These are phyloP conservation scores for Bipolaris zeicola DNA, from an alignment of 2,329 filamentous ascomycete genomes.

Conservation along the genomic window DNA sequence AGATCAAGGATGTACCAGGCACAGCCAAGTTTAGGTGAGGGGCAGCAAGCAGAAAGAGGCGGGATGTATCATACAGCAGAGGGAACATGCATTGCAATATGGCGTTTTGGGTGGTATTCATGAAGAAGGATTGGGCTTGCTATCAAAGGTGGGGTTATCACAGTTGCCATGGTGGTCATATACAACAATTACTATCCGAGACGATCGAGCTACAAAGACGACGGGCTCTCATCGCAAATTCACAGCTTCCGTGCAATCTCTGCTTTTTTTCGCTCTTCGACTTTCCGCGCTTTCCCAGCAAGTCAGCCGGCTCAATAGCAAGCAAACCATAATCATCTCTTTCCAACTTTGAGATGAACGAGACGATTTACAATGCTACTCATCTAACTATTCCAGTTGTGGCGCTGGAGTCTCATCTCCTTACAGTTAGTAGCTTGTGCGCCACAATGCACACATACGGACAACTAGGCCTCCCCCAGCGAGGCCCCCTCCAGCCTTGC, in stretches of 20 bases:
- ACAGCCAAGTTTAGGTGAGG: constrained; percentile 54
- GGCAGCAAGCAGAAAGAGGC: neutral
- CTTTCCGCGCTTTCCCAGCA: neutral
- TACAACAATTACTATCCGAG: neutral
- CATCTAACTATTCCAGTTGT: neutral
- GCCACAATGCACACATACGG: neutral
- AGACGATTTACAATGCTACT: no score
- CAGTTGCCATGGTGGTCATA: neutral
- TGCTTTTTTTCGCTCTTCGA: neutral
- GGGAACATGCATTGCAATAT: constrained; percentile 1
- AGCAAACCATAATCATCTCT: no score
- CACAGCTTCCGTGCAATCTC: neutral
- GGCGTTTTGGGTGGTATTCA: neutral
- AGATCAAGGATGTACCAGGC: constrained; percentile 64
- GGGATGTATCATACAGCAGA: neutral
- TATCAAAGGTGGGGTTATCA: neutral
- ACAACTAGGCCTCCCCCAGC: neutral
- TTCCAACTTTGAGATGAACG: no score
- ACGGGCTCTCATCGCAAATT: neutral
- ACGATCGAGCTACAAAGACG: neutral
- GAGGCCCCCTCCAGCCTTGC: neutral
- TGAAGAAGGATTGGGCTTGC: neutral
- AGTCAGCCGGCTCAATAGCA: neutral
- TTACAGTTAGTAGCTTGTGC: neutral
- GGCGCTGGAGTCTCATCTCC: neutral